Conservation (phyloP, 2,329 filamentous ascomycete species). For the Hawksworthiomyces lignivorus region DNA sequence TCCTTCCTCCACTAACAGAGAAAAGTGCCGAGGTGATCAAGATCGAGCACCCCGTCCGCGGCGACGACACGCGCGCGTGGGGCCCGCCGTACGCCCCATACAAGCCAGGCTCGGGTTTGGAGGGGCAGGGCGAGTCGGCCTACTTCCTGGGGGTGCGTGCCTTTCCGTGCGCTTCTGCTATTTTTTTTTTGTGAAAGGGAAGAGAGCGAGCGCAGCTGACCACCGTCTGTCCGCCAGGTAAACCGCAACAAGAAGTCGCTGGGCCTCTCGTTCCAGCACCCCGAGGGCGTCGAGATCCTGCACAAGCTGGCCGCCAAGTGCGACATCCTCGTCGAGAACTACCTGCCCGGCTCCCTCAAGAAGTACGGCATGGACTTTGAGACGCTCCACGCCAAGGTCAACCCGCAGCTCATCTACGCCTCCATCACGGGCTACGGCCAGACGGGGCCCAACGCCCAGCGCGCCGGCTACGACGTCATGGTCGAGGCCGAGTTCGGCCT, state of each 20-base stretch:
- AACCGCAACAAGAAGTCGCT: slow-evolving; percentile 97
- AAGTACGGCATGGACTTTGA: slow-evolving; percentile 91
- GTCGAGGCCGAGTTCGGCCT: slow-evolving; percentile 96
- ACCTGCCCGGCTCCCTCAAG: slow-evolving; percentile 78
- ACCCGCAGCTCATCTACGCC: slow-evolving; percentile 83
- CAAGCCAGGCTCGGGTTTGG: slow-evolving; percentile 45
- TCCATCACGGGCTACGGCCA: slow-evolving; percentile 97
- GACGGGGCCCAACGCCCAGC: slow-evolving; percentile 77
- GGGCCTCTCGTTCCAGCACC: slow-evolving; percentile 81
- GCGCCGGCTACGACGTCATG: slow-evolving; percentile 98
- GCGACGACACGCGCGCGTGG: slow-evolving; percentile 94
- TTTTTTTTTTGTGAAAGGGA: background rate
- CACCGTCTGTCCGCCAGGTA: slow-evolving; percentile 45
- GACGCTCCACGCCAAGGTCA: slow-evolving; percentile 69
- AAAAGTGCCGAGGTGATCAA: slow-evolving; percentile 90
- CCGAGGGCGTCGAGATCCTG: slow-evolving; percentile 75
- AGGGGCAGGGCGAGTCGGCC: slow-evolving; percentile 82
- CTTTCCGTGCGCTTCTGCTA: no score
- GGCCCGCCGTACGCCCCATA: slow-evolving; percentile 89
- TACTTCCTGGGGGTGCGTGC: slow-evolving; percentile 75
- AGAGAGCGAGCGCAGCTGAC: slow-evolving; percentile 8
- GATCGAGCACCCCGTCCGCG: slow-evolving; percentile 83
- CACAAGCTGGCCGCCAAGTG: slow-evolving; percentile 77
- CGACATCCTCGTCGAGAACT: slow-evolving; percentile 95
- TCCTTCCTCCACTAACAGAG: no score